These are phyloP conservation scores for Aspergillus ostianus DNA, from an alignment of 495 filamentous ascomycete species.

Conservation along the genomic window DNA sequence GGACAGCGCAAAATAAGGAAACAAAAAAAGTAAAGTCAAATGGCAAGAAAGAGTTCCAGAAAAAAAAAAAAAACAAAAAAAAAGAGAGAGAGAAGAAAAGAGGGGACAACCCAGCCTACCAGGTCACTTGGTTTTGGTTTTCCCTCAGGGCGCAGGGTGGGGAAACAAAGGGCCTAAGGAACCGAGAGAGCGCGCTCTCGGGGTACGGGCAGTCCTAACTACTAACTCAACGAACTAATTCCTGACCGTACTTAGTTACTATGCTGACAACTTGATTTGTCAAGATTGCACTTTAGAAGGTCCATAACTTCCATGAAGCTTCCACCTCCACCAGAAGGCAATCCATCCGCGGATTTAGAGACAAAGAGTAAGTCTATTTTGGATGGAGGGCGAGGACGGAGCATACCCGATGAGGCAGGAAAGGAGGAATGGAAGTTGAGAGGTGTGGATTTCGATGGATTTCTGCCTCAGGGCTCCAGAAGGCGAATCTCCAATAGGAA, in stretches of 20 bases:
- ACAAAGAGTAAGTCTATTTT: too few relatives aligned
- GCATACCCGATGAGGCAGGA: neutral
- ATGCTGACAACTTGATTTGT: constrained; percentile 1
- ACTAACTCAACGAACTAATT: neutral
- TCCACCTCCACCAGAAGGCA: constrained; percentile 1
- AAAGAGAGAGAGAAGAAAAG: too few relatives aligned
- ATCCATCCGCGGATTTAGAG: too few relatives aligned
- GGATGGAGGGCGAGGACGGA: too few relatives aligned
- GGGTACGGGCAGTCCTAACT: neutral
- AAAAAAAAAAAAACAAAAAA: neutral
- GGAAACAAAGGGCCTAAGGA: neutral
- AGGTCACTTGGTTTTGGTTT: neutral
- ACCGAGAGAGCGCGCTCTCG: neutral
- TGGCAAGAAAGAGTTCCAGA: neutral
- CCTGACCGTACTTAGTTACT: neutral
- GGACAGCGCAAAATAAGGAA: too few relatives aligned
- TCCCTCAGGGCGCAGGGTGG: neutral
- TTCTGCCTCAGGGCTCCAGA: constrained; percentile 20
- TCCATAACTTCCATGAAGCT: neutral
- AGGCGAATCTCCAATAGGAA: constrained; percentile 12
- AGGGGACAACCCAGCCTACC: too few relatives aligned
- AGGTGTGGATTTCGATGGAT: neutral
- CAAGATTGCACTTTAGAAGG: neutral
- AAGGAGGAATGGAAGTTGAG: neutral
- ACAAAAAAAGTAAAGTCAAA: neutral